phyloP scores from a whole-genome alignment of 805 yeast genomes.

The Tetrapisispora namnaoensis region DNA sequence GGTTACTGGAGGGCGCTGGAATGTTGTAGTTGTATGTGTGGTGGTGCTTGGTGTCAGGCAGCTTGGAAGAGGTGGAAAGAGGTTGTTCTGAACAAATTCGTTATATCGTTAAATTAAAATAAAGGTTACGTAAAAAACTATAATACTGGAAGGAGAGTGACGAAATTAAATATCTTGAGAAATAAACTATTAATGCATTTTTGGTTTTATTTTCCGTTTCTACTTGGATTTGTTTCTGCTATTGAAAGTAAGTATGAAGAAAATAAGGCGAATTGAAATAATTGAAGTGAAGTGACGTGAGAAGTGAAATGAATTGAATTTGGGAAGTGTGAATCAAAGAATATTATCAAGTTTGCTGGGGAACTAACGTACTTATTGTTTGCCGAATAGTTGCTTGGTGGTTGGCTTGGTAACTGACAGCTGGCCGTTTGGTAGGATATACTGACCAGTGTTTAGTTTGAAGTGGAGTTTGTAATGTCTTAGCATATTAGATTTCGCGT shows the following conservation, averaged over 20 bases:
- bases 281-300: too few species aligned
- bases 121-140: background rate
- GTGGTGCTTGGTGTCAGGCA: too few species aligned
- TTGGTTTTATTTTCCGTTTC: too few species aligned
- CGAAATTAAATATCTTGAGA: background rate
- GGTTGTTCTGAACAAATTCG: too few species aligned
- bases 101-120: background rate
- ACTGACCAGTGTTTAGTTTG: slow-evolving; percentile 12
- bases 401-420: slow-evolving; percentile 10
- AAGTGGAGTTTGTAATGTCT: slow-evolving; percentile 25
- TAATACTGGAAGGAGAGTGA: background rate
- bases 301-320: background rate
- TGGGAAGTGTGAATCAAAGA: background rate
- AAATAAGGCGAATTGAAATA: background rate
- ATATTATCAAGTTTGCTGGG: background rate
- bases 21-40: too few species aligned
- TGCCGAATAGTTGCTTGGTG: slow-evolving; percentile 10
- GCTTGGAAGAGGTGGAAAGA: too few species aligned
- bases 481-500: slow-evolving; percentile 26
- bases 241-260: too few species aligned
- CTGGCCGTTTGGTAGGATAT: slow-evolving; percentile 16
- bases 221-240: too few species aligned
- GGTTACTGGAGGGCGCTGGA: too few species aligned
- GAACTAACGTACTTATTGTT: background rate
- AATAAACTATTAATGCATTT: background rate